These are phyloP conservation scores for Violaceomyces palustris DNA, from an alignment of 1,284 basidiomycete species.

Conservation along the genomic window DNA sequence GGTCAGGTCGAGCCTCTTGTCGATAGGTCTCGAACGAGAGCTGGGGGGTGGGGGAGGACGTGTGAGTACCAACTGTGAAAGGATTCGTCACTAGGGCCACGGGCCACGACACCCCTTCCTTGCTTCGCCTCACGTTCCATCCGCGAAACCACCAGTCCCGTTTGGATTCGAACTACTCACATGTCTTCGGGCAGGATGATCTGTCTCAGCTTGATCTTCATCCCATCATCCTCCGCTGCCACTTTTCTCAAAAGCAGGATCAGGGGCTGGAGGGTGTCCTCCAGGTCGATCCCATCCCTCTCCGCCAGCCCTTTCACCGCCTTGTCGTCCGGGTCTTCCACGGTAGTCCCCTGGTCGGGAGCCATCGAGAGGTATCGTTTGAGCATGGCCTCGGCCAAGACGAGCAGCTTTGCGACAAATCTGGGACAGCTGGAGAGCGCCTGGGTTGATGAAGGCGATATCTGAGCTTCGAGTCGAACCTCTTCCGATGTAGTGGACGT, in stretches of 20 bases:
- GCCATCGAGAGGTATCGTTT: constrained; percentile 11
- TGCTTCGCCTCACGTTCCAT: too few relatives aligned
- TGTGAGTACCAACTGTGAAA: too few relatives aligned
- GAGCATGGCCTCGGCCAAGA: constrained; percentile 17
- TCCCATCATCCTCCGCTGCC: constrained; percentile 18
- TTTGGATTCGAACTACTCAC: constrained; percentile 5
- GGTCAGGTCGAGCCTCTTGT: constrained; percentile 29
- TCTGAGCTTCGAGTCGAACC: constrained; percentile 1
- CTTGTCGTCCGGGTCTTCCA: constrained; percentile 23
- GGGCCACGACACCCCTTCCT: too few relatives aligned
- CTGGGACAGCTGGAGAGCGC: constrained; percentile 8
- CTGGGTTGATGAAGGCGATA: constrained; percentile 9
- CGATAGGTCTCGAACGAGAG: too few relatives aligned
- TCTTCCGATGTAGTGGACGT: not conserved
- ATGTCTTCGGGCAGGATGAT: constrained; percentile 23
- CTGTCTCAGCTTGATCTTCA: constrained; percentile 4
- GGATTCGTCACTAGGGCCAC: too few relatives aligned
- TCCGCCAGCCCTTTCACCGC: constrained; percentile 8
- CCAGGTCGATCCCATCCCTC: constrained; percentile 27
- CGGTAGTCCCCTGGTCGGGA: not conserved
- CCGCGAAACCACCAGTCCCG: not conserved
- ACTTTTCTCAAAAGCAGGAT: constrained; percentile 33
- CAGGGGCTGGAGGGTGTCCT: constrained; percentile 32
- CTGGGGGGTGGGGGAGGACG: too few relatives aligned
- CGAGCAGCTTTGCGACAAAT: constrained; percentile 13